phyloP scores from a whole-genome alignment of 306 rosid genomes.

The Quercus bicolor region DNA sequence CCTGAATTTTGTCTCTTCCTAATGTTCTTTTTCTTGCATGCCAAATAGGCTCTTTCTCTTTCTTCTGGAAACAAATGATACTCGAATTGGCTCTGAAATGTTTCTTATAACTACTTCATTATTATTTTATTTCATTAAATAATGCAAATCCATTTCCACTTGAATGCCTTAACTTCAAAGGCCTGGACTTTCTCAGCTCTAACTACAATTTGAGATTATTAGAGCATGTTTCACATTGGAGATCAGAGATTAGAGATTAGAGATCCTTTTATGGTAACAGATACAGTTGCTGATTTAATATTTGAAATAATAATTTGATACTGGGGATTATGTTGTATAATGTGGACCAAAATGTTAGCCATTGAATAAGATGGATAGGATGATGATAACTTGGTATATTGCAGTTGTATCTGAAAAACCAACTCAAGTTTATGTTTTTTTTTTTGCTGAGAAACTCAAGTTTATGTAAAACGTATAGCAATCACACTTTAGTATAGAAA shows the following conservation, averaged over 20 bases:
- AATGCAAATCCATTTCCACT: neutral
- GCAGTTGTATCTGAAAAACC: neutral
- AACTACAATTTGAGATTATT: neutral
- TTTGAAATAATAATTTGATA: neutral
- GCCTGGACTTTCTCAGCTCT: neutral
- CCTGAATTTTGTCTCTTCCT: constrained; percentile 1
- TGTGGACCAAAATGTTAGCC: neutral
- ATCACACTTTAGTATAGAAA: neutral
- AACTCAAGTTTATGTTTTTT: too few species aligned
- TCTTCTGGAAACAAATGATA: neutral
- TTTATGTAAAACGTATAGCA: neutral
- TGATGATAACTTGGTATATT: neutral
- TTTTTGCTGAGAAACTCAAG: neutral
- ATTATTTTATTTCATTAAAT: neutral
- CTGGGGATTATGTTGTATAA: neutral
- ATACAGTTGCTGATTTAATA: neutral
- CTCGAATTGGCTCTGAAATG: neutral
- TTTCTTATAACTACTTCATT: neutral
- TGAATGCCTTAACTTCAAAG: neutral
- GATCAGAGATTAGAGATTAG: too few species aligned
- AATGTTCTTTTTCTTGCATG: neutral
- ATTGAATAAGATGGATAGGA: neutral
- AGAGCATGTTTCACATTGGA: neutral
- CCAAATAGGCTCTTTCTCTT: neutral
- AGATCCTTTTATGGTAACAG: neutral